Percentiles rank a stretch among this genome's conserved stretches.
Conservation (phyloP, 176 grass and related monocot genomes). For the Cenchrus americanus region DNA sequence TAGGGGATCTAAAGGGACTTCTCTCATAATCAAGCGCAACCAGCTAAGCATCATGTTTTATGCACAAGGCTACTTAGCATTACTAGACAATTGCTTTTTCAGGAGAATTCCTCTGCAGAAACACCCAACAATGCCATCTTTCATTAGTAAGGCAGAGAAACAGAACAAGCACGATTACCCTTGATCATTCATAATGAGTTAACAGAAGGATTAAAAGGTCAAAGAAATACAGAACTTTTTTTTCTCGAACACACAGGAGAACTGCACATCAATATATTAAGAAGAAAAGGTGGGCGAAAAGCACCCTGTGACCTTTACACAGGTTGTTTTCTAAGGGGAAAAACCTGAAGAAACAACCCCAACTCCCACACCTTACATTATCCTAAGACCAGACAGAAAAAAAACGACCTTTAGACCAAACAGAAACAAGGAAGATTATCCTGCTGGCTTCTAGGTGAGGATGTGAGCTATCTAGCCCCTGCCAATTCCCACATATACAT, state of each 20-base stretch:
- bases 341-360: no score
- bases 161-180: background rate
- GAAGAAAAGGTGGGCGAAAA: no score
- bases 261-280: no score
- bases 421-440: no score
- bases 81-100: background rate
- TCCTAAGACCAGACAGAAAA: background rate
- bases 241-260: no score
- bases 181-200: background rate
- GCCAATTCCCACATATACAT: no score
- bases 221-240: background rate
- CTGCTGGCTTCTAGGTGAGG: no score
- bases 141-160: background rate
- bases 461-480: no score
- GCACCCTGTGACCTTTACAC: no score
- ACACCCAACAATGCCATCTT: background rate
- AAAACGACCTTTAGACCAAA: no score
- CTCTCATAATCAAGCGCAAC: background rate
- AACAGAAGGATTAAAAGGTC: background rate
- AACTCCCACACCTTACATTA: no score
- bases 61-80: background rate
- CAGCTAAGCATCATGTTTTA: background rate
- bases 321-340: no score
- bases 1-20: background rate
- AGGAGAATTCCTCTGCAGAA: constrained; percentile 1